These are phyloP conservation scores for Chloris gayana DNA, from an alignment of 176 grass and related monocot genomes.

Conservation along the genomic window DNA sequence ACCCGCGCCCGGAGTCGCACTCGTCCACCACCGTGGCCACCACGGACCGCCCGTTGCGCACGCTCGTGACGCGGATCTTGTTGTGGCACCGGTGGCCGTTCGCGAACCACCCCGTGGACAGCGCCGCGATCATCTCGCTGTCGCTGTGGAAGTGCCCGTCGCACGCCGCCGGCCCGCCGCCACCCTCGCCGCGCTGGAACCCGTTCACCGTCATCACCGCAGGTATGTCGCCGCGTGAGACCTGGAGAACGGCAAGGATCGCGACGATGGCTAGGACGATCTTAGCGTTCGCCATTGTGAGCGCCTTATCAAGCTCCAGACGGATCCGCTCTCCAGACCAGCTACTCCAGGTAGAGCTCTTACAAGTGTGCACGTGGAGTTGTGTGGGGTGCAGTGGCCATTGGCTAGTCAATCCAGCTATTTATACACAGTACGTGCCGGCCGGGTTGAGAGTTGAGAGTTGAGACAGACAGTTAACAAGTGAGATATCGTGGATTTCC, in stretches of 20 bases:
- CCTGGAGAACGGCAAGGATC: background rate
- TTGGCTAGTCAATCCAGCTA: background rate
- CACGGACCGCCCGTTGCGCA: slow-evolving; percentile 7
- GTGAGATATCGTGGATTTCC: background rate
- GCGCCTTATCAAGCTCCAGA: background rate
- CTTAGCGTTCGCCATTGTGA: background rate
- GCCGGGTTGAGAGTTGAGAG: too few relatives aligned
- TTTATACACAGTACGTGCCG: background rate
- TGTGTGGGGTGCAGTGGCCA: background rate
- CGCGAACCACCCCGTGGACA: slow-evolving; percentile 30
- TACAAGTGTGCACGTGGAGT: background rate
- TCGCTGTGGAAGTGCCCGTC: slow-evolving; percentile 44
- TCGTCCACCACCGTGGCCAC: slow-evolving; percentile 37
- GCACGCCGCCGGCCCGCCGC: slow-evolving; percentile 38
- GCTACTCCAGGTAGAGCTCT: background rate
- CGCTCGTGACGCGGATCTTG: slow-evolving; percentile 32
- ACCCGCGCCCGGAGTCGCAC: slow-evolving; percentile 22
- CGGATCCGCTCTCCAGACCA: too few relatives aligned
- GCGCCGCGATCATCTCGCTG: slow-evolving; percentile 37
- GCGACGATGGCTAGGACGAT: background rate
- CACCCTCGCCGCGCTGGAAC: slow-evolving; percentile 18
- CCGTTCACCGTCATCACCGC: slow-evolving; percentile 51
- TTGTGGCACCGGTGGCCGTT: slow-evolving; percentile 33
- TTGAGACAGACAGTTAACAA: too few relatives aligned
- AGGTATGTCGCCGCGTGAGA: background rate